Conservation (phyloP, 257 asterid genomes). For the Rubia yunnanensis region DNA sequence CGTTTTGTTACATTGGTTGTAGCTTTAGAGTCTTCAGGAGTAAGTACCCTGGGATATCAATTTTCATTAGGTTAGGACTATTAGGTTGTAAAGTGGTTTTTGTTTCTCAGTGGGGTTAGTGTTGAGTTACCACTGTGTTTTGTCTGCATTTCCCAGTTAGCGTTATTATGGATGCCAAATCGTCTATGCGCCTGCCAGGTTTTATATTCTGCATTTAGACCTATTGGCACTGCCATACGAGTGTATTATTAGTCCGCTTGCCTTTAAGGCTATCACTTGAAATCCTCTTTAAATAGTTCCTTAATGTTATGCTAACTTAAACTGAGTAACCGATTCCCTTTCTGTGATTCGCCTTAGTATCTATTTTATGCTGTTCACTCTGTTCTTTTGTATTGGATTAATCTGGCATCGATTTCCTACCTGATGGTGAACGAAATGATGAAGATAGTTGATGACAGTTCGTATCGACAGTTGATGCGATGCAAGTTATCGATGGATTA, state of each 20-base stretch:
- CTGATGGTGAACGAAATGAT: not conserved
- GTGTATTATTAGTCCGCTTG: not conserved
- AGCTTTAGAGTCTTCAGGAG: not conserved
- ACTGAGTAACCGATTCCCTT: not conserved
- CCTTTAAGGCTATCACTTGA: not conserved
- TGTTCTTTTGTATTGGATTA: not conserved
- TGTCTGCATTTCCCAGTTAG: not conserved
- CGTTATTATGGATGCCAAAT: not conserved
- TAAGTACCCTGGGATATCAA: not conserved
- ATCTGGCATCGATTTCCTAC: not conserved
- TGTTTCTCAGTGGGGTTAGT: not conserved
- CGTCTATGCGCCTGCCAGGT: not conserved
- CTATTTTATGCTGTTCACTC: not conserved
- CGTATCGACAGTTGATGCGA: not conserved
- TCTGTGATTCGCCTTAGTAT: not conserved
- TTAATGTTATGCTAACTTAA: not conserved
- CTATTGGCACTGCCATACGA: too few relatives aligned
- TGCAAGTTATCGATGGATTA: not conserved
- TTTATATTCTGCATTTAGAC: not conserved
- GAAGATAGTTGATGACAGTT: not conserved
- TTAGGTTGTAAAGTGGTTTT: not conserved
- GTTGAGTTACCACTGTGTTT: not conserved
- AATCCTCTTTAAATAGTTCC: not conserved
- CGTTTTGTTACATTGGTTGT: not conserved
- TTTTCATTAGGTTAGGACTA: slow-evolving; percentile 1